Evolutionary conservation across 768 basidiomycete species (phyloP).

Genomic region (Tylopilus subfusipes): DNA sequence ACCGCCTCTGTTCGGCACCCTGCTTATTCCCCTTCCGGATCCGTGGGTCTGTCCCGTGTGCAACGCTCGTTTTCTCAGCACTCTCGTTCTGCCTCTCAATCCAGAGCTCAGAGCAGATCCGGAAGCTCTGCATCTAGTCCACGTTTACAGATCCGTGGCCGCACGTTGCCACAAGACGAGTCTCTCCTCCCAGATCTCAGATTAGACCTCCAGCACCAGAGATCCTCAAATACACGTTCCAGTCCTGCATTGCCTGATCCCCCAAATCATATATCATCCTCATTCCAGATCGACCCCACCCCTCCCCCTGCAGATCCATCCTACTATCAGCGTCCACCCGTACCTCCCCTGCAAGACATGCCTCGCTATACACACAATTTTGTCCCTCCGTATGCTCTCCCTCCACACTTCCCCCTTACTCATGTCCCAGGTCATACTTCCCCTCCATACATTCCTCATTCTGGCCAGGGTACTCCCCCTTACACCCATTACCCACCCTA

Average conservation of each 20-base stretch:
- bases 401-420: constrained; percentile 11
- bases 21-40: constrained; percentile 29
- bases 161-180: constrained; percentile 43
- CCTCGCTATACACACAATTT: constrained; percentile 16
- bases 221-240: constrained; percentile 14
- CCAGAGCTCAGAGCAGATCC: constrained; percentile 42
- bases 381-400: constrained; percentile 15
- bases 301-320: constrained; percentile 9
- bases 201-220: constrained; percentile 20
- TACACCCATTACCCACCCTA: constrained; percentile 36
- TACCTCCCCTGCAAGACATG: constrained; percentile 24
- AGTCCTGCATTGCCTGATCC: constrained; percentile 21
- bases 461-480: constrained; percentile 33
- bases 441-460: constrained; percentile 22
- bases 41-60: constrained; percentile 31
- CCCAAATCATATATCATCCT: constrained; percentile 7
- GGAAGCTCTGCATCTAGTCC: constrained; percentile 53
- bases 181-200: constrained; percentile 16
- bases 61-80: constrained; percentile 35
- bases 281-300: constrained; percentile 13
- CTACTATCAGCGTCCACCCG: constrained; percentile 17
- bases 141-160: constrained; percentile 35
- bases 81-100: constrained; percentile 40
- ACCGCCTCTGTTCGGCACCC: constrained; percentile 28
- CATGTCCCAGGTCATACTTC: constrained; percentile 26